Evolutionary conservation across 345 rosid species (phyloP).

Genomic region (Citrus inodora): DNA sequence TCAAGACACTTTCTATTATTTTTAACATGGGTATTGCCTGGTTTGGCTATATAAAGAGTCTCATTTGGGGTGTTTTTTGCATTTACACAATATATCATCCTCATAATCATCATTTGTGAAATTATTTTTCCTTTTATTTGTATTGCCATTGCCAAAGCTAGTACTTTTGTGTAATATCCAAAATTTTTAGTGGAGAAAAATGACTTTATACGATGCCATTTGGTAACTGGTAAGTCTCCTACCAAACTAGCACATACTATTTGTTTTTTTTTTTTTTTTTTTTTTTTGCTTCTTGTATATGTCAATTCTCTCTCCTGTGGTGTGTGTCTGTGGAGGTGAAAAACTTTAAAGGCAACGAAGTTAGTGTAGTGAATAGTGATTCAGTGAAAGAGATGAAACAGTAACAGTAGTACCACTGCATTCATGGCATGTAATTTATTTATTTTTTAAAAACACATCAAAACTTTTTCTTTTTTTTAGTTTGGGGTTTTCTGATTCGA

Average conservation of each 20-base stretch:
- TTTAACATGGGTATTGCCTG: slow-evolving; percentile 30
- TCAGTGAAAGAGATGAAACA: slow-evolving; percentile 33
- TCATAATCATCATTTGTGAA: slow-evolving; percentile 32
- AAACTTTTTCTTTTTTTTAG: background rate
- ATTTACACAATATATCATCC: slow-evolving; percentile 23
- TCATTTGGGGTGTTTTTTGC: background rate
- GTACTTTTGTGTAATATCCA: slow-evolving; percentile 9
- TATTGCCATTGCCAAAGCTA: background rate
- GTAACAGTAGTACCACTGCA: background rate
- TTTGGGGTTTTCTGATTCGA: slow-evolving; percentile 12
- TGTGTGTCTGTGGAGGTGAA: background rate
- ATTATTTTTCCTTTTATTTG: background rate
- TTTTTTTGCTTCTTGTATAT: background rate
- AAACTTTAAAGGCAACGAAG: slow-evolving; percentile 4
- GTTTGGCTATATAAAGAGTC: slow-evolving; percentile 19
- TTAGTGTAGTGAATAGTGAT: slow-evolving; percentile 10
- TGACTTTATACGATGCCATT: slow-evolving; percentile 5
- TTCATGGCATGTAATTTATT: background rate
- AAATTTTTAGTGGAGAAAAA: slow-evolving; percentile 14
- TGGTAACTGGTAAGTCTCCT: slow-evolving; percentile 28
- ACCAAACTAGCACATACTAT: slow-evolving; percentile 34
- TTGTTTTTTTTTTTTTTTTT: background rate
- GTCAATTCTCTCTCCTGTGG: no score
- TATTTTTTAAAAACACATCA: background rate
- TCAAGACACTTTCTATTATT: slow-evolving; percentile 9